Evolutionary conservation across 345 rosid species (phyloP), one percentile per base, ranked within the genome.

Genomic region (Adansonia digitata): DNA sequence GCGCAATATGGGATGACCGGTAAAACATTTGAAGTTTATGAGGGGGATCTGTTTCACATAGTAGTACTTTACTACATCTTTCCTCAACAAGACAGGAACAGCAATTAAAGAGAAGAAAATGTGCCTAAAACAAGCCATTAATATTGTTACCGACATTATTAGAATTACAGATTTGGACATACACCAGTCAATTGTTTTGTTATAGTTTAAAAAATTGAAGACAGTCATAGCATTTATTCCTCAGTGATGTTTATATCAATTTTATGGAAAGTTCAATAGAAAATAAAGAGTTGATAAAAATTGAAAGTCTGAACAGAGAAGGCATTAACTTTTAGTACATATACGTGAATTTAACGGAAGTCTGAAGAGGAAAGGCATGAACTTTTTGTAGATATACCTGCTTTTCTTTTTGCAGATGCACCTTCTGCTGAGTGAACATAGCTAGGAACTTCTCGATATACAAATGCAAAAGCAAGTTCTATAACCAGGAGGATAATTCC

Each of bases 381-480:
- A 53, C 35, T 0, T 18, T 48, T 55, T 29, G 74, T 71, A 48
- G 59, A 80, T 31, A 24, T 88, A 92, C 97, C 97, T 79, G 89
- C 84, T 87, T 94, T 94, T 82, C 97, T 85, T 86, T 92, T 94
- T 42, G 80, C 80, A 60, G 40, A 75, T 48, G 73, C 79, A 79
- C 82, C 82, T 71, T 84, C 83, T 57, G 53, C 45, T 22, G 66
- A 53, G 20, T 84, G 60, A 79, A 74, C 55, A 42, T 77, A 72
- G 35, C 80, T 73, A 46, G 53, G 77, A 77, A 90, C 88, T 77
- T 95, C 96, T 1, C 98, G 92, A 85, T 82, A 95, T 43, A 95
- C 99, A 87, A 91, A 95, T 34, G 93, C 89, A 85, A 83, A 90
- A 10, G 98, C 85, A 77, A 79, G 73, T 15, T 93, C 99, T 95